These are phyloP conservation scores for Trametes sp. DNA, from an alignment of 1,284 basidiomycete species.

Conservation along the genomic window DNA sequence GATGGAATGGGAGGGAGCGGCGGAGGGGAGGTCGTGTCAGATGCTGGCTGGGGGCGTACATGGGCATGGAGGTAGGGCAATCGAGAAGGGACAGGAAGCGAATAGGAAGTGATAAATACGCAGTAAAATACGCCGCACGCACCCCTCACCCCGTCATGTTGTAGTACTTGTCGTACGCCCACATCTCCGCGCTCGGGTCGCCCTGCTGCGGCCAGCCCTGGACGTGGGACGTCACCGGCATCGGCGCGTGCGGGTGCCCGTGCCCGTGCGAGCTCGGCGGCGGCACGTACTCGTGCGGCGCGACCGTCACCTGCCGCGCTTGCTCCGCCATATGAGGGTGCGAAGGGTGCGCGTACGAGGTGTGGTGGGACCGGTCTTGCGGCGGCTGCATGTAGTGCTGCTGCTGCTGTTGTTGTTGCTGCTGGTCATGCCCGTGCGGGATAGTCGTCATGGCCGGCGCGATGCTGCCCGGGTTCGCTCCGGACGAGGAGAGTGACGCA, in stretches of 20 bases:
- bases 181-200: conserved; percentile 18
- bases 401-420: conserved; percentile 11
- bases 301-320: conserved; percentile 10
- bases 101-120: conserved; percentile 21
- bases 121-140: not conserved
- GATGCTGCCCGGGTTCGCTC: conserved; percentile 10
- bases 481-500: conserved; percentile 1
- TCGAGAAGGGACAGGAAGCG: not conserved
- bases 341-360: conserved; percentile 11
- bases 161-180: conserved; percentile 31
- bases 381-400: conserved; percentile 16
- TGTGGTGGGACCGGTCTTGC: conserved; percentile 11
- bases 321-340: conserved; percentile 11
- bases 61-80: not conserved
- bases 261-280: conserved; percentile 16
- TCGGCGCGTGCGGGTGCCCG: conserved; percentile 16
- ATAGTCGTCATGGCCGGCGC: conserved; percentile 24
- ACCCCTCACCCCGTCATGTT: conserved; percentile 4
- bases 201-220: conserved; percentile 26
- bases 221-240: conserved; percentile 12
- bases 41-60: not conserved
- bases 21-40: not conserved
- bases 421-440: conserved; percentile 16
- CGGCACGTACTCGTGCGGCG: conserved; percentile 28
- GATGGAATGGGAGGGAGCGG: not conserved